Conservation (phyloP, 352 stramenopile genomes). For the Pelagophyceae sp. region DNA sequence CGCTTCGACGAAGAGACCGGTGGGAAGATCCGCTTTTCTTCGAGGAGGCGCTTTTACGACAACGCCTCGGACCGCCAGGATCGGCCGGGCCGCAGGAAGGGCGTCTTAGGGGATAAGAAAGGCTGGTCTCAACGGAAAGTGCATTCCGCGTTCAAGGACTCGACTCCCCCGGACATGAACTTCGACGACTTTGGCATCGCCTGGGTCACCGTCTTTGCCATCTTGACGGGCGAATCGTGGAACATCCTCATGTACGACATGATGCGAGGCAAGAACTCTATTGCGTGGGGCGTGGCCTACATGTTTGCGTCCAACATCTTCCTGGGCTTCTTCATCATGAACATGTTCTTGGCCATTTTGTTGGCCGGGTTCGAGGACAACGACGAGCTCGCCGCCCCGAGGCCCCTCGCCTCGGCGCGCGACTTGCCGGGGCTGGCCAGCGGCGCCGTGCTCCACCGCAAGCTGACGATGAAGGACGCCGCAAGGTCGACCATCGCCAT, state of each 20-base stretch:
- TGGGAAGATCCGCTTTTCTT: constrained; percentile 49
- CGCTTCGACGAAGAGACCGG: constrained; percentile 68
- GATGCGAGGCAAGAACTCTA: constrained; percentile 52
- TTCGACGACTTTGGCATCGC: constrained; percentile 73
- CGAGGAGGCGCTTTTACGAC: constrained; percentile 23
- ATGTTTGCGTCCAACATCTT: constrained; percentile 69
- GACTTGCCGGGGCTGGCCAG: no score
- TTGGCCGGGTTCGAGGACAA: constrained; percentile 71
- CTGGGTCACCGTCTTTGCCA: constrained; percentile 74
- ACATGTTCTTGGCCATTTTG: constrained; percentile 77
- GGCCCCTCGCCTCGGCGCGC: no score
- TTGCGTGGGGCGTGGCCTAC: constrained; percentile 61
- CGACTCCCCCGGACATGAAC: constrained; percentile 39
- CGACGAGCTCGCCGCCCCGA: constrained; percentile 34
- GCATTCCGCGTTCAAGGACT: neutral
- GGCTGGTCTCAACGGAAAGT: neutral
- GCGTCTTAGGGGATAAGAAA: neutral
- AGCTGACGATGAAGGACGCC: no score
- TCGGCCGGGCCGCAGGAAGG: constrained; percentile 20
- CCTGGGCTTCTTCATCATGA: constrained; percentile 80
- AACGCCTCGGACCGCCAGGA: no score
- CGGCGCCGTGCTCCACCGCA: no score
- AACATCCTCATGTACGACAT: constrained; percentile 84
- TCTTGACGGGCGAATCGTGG: constrained; percentile 87
- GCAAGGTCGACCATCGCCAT: no score